These are phyloP conservation scores for Capsicum pubescens DNA, from an alignment of 257 asterid genomes.

Conservation along the genomic window DNA sequence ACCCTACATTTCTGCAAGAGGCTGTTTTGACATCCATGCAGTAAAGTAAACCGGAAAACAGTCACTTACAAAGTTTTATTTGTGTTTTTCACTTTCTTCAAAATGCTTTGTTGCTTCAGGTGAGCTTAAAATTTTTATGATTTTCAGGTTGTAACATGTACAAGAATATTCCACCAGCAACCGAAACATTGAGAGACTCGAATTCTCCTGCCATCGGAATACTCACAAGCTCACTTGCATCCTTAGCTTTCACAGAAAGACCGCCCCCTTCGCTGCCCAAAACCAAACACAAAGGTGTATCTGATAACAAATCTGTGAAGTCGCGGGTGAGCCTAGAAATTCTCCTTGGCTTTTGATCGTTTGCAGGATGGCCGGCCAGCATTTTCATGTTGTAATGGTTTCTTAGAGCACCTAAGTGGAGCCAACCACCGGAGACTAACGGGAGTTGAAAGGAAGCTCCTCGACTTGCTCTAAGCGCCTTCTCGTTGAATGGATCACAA, in stretches of 20 bases:
- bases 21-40: too few relatives aligned
- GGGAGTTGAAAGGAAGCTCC: conserved; percentile 96
- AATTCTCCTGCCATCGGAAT: conserved; percentile 90
- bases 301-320: conserved; percentile 57
- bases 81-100: neutral
- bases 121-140: neutral
- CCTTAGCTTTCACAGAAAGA: conserved; percentile 60
- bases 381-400: conserved; percentile 62
- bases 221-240: conserved; percentile 69
- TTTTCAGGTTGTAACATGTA: conserved; percentile 70
- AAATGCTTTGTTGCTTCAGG: neutral
- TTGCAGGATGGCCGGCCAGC: conserved; percentile 84
- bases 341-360: conserved; percentile 36
- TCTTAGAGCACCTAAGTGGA: conserved; percentile 48
- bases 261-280: conserved; percentile 95
- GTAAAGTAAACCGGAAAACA: too few relatives aligned
- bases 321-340: conserved; percentile 53
- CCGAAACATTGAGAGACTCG: conserved; percentile 93
- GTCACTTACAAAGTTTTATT: too few relatives aligned
- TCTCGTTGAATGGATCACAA: conserved; percentile 98
- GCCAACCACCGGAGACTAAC: conserved; percentile 78
- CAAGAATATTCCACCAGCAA: conserved; percentile 97
- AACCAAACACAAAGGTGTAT: conserved; percentile 67
- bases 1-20: too few relatives aligned
- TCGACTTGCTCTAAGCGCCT: conserved; percentile 87